Evolutionary conservation across 1,284 basidiomycete genomes (phyloP).

Genomic region (Cerioporus squamosus): DNA sequence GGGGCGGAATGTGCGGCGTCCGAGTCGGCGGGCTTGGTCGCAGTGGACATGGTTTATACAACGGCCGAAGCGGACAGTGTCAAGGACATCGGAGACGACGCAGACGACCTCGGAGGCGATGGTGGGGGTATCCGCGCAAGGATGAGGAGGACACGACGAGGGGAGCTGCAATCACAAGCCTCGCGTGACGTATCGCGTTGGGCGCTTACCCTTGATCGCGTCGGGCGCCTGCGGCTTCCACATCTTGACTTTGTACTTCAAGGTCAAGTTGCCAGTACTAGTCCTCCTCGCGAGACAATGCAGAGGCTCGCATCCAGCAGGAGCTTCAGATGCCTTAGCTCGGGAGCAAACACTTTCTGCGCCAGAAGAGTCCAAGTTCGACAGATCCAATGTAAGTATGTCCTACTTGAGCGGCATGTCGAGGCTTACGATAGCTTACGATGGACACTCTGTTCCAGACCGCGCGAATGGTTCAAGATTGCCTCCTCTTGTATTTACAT

Average conservation of each 20-base stretch:
- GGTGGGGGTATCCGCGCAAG: too few relatives aligned
- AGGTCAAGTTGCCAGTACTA: background rate
- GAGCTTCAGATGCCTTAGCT: background rate
- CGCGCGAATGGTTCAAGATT: constrained; percentile 1
- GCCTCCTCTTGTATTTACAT: constrained; percentile 26
- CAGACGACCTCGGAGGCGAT: background rate
- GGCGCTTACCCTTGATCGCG: background rate
- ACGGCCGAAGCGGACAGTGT: background rate
- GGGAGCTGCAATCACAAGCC: constrained; percentile 16
- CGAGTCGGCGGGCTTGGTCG: constrained; percentile 3
- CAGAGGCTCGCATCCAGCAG: background rate
- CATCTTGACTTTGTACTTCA: background rate
- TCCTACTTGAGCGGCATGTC: too few relatives aligned
- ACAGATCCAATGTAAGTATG: constrained; percentile 14
- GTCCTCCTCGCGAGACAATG: too few relatives aligned
- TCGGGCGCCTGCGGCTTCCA: background rate
- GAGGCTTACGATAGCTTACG: too few relatives aligned
- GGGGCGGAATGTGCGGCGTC: constrained; percentile 29
- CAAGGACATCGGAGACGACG: background rate
- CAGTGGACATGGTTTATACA: constrained; percentile 26
- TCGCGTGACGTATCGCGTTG: constrained; percentile 4
- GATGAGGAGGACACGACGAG: background rate
- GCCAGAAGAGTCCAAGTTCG: background rate
- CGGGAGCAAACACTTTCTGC: background rate
- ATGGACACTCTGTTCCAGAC: too few relatives aligned